Percentiles rank a stretch among this genome's conserved stretches.
Conservation (phyloP, 345 rosid species). For the Trapa bicornis region DNA sequence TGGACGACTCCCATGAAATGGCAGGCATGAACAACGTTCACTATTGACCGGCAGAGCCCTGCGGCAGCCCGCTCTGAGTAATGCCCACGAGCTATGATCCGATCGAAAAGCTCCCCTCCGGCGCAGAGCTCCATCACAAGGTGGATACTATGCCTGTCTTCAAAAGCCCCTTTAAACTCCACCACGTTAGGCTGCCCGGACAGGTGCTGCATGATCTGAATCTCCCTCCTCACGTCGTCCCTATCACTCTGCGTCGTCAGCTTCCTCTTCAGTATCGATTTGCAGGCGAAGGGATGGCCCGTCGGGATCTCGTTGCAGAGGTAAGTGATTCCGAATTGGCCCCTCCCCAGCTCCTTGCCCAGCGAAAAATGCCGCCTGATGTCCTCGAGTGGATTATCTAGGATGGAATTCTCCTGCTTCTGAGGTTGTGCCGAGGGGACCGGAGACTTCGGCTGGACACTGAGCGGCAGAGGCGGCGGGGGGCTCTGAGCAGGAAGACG, state of each 20-base stretch:
- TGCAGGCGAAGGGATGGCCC: slow-evolving; percentile 61
- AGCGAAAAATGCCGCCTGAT: slow-evolving; percentile 38
- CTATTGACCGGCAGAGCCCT: slow-evolving; percentile 38
- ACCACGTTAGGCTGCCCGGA: slow-evolving; percentile 79
- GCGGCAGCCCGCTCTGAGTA: slow-evolving; percentile 78
- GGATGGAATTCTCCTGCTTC: slow-evolving; percentile 22
- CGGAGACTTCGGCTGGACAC: background rate
- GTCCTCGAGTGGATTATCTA: slow-evolving; percentile 67
- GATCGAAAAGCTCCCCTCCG: slow-evolving; percentile 88
- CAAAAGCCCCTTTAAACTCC: slow-evolving; percentile 64
- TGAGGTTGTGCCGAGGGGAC: background rate
- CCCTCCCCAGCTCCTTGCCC: slow-evolving; percentile 70
- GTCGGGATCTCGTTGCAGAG: slow-evolving; percentile 61
- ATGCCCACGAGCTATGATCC: slow-evolving; percentile 58
- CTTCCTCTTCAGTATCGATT: slow-evolving; percentile 67
- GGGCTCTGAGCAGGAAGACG: slow-evolving; percentile 4
- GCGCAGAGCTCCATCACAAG: slow-evolving; percentile 85
- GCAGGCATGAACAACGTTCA: slow-evolving; percentile 70
- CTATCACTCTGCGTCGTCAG: slow-evolving; percentile 41
- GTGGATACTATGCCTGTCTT: slow-evolving; percentile 70
- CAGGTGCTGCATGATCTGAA: slow-evolving; percentile 73
- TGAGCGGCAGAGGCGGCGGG: slow-evolving; percentile 1
- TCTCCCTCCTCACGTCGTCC: slow-evolving; percentile 66
- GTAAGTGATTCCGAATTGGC: slow-evolving; percentile 74
- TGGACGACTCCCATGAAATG: slow-evolving; percentile 89